A percentile compares a stretch with the other conserved stretches of the same genome.
Evolutionary conservation across 2,329 filamentous ascomycete species (phyloP).

Genomic region (Esteya vermicola): DNA sequence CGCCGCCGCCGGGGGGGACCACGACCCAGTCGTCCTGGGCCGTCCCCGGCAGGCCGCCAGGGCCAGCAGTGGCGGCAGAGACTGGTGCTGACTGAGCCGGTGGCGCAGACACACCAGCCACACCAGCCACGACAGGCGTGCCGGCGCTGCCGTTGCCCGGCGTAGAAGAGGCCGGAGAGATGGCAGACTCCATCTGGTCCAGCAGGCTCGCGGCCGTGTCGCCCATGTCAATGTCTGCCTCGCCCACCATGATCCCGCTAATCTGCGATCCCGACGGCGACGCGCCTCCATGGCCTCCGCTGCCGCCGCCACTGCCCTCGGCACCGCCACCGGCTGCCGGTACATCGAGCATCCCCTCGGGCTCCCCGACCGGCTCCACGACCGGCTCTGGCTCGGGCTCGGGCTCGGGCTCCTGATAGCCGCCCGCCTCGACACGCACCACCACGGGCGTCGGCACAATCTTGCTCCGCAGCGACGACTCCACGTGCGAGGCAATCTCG

Average conservation of each 20-base stretch:
- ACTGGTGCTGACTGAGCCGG: slow-evolving; percentile 21
- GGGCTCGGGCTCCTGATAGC: slow-evolving; percentile 48
- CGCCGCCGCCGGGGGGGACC: slow-evolving; percentile 49
- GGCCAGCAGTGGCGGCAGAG: slow-evolving; percentile 12
- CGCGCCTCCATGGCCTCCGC: slow-evolving; percentile 11
- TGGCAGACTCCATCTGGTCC: slow-evolving; percentile 52
- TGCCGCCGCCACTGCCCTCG: slow-evolving; percentile 8
- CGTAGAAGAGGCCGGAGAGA: slow-evolving; percentile 28
- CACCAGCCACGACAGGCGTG: background rate
- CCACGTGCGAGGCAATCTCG: slow-evolving; percentile 61
- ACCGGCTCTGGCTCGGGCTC: slow-evolving; percentile 18
- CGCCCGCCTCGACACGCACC: slow-evolving; percentile 63
- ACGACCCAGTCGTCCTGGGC: slow-evolving; percentile 61
- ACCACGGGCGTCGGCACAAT: slow-evolving; percentile 51
- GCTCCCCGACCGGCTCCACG: slow-evolving; percentile 13
- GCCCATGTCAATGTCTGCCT: slow-evolving; percentile 51
- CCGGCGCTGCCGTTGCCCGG: slow-evolving; percentile 11
- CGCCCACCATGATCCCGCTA: slow-evolving; percentile 40
- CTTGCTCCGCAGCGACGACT: slow-evolving; percentile 53
- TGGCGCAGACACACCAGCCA: slow-evolving; percentile 20
- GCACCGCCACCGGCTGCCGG: background rate
- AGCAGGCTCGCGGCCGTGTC: slow-evolving; percentile 50
- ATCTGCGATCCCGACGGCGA: slow-evolving; percentile 42
- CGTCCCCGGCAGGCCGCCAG: slow-evolving; percentile 22
- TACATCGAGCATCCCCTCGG: slow-evolving; percentile 7